Evolutionary conservation across 2,329 filamentous ascomycete species (phyloP).

Genomic region (Colletotrichum sp.): DNA sequence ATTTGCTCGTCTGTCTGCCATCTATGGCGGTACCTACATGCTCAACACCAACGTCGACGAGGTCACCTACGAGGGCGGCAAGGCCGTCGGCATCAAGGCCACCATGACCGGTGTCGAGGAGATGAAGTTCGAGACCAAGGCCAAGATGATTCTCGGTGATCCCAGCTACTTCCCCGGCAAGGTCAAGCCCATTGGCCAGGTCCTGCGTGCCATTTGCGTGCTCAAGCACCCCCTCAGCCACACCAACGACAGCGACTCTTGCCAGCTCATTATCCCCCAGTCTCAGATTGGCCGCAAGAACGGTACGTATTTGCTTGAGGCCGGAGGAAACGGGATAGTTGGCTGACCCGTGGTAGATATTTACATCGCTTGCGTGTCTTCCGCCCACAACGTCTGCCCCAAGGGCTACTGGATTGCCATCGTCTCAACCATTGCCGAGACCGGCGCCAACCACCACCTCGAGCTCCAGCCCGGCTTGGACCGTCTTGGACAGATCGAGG

Average conservation of each 20-base stretch:
- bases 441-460: conserved; percentile 88
- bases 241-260: conserved; percentile 87
- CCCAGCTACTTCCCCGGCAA: conserved; percentile 96
- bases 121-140: conserved; percentile 96
- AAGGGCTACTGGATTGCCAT: conserved; percentile 99
- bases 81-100: conserved; percentile 95
- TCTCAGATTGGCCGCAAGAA: conserved; percentile 97
- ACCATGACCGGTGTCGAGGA: conserved; percentile 92
- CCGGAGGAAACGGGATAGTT: background rate
- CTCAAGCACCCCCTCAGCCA: conserved; percentile 92
- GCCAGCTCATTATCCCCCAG: conserved; percentile 97
- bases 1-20: conserved; percentile 95
- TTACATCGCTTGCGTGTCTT: conserved; percentile 95
- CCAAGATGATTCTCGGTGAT: conserved; percentile 94
- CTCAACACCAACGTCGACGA: conserved; percentile 95
- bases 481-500: conserved; percentile 90
- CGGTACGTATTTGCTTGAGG: conserved; percentile 58
- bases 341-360: conserved; percentile 68
- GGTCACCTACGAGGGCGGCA: conserved; percentile 81
- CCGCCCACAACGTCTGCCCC: conserved; percentile 96
- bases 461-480: conserved; percentile 94
- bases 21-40: conserved; percentile 99
- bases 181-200: conserved; percentile 84
- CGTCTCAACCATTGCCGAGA: conserved; percentile 96
- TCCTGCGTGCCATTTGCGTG: conserved; percentile 97